Conservation (phyloP, 768 basidiomycete species). For the Serendipita sp. region DNA sequence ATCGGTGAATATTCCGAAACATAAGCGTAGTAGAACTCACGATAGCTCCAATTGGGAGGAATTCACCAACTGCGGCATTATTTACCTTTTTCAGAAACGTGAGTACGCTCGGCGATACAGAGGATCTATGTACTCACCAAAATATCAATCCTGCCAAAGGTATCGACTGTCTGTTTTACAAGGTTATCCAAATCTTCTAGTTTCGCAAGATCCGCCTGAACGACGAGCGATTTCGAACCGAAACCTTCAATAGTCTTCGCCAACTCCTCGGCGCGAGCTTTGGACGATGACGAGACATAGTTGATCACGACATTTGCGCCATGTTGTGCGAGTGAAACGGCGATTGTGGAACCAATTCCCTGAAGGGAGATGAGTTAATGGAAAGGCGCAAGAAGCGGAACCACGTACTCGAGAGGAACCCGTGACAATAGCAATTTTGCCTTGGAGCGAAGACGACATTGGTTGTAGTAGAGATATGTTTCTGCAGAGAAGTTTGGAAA, state of each 20-base stretch:
- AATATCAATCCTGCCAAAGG: slow-evolving; percentile 40
- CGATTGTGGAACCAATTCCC: slow-evolving; percentile 44
- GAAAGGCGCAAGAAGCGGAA: too few species aligned
- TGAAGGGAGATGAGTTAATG: too few species aligned
- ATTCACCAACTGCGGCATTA: slow-evolving; percentile 34
- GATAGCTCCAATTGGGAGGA: slow-evolving; percentile 32
- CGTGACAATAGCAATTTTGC: too few species aligned
- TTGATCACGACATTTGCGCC: slow-evolving; percentile 46
- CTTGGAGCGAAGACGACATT: too few species aligned
- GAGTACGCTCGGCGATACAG: too few species aligned
- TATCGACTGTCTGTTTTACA: slow-evolving; percentile 32
- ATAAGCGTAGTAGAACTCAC: too few species aligned
- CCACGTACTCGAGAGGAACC: too few species aligned
- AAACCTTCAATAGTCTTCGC: slow-evolving; percentile 29
- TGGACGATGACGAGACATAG: slow-evolving; percentile 28
- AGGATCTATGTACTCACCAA: too few species aligned
- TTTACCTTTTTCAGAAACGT: too few species aligned
- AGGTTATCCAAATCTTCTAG: slow-evolving; percentile 31
- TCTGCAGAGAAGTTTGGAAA: too few species aligned
- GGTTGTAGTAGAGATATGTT: too few species aligned
- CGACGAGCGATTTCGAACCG: slow-evolving; percentile 29
- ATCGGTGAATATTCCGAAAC: too few species aligned
- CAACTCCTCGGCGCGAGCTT: slow-evolving; percentile 33
- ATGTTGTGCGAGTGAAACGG: slow-evolving; percentile 34
- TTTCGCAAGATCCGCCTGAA: slow-evolving; percentile 38